A percentile compares a stretch with the other conserved stretches of the same genome.
These are phyloP conservation scores for Mycosphaerella arachidis DNA, from an alignment of 2,329 filamentous ascomycete genomes.

Conservation along the genomic window DNA sequence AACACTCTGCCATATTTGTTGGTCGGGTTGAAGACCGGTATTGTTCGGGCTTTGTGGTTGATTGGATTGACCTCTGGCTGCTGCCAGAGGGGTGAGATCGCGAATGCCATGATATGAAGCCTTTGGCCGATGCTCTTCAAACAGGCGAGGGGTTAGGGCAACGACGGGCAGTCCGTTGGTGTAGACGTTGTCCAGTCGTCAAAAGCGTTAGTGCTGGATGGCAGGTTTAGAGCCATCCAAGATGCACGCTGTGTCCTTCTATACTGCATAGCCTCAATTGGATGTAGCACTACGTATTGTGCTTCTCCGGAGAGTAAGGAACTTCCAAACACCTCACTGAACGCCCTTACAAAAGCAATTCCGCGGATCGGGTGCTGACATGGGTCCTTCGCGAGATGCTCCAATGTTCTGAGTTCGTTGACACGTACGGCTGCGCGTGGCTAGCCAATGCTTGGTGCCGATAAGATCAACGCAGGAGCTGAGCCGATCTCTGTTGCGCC, in stretches of 20 bases:
- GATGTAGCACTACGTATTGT: background rate
- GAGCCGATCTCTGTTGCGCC: background rate
- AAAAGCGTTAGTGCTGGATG: background rate
- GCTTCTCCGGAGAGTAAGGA: constrained; percentile 1
- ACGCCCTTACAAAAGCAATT: constrained; percentile 3
- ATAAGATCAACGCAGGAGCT: background rate
- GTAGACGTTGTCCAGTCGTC: background rate
- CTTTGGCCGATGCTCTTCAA: background rate
- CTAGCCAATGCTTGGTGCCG: constrained; percentile 9
- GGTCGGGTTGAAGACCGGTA: constrained; percentile 73
- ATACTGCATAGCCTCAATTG: constrained; percentile 3
- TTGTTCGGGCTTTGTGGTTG: constrained; percentile 74
- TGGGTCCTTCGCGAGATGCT: background rate
- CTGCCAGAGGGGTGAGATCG: constrained; percentile 35
- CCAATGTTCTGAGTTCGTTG: background rate
- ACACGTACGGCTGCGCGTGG: background rate
- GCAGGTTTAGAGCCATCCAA: background rate
- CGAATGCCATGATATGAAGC: constrained; percentile 18
- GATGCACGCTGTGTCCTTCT: constrained; percentile 1
- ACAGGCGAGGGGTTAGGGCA: background rate
- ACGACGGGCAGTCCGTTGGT: background rate
- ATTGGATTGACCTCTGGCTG: constrained; percentile 75
- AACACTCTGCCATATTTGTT: constrained; percentile 81
- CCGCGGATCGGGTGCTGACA: constrained; percentile 2
- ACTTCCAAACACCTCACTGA: background rate